Evolutionary conservation across 257 asterid genomes (phyloP).

Genomic region (Apocynum venetum): DNA sequence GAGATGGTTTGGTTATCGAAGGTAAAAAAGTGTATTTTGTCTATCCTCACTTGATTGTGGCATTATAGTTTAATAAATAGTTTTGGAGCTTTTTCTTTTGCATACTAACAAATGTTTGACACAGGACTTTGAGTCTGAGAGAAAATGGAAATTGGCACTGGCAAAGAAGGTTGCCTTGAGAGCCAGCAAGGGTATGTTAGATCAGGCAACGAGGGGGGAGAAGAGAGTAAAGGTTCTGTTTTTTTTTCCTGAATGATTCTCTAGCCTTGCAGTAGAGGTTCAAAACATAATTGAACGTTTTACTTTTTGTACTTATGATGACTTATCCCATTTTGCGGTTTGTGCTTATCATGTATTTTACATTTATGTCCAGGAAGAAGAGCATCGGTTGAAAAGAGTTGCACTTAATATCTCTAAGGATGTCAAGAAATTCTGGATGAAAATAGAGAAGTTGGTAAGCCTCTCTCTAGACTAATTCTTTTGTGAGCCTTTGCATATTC

Average conservation of each 20-base stretch:
- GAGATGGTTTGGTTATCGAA: slow-evolving; percentile 99
- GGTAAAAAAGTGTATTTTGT: slow-evolving; percentile 40
- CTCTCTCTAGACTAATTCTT: slow-evolving; percentile 19
- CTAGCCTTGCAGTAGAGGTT: neutral
- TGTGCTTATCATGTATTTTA: slow-evolving; percentile 17
- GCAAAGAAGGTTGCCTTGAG: slow-evolving; percentile 93
- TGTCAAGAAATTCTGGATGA: slow-evolving; percentile 93
- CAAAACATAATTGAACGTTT: neutral
- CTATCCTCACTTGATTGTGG: neutral
- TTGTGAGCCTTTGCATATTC: slow-evolving; percentile 3
- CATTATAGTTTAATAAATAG: neutral
- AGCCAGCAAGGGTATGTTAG: slow-evolving; percentile 96
- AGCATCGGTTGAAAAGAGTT: slow-evolving; percentile 76
- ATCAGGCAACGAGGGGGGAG: slow-evolving; percentile 97
- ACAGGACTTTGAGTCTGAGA: slow-evolving; percentile 97
- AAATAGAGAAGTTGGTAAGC: slow-evolving; percentile 95
- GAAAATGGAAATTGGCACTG: slow-evolving; percentile 97
- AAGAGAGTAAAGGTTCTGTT: slow-evolving; percentile 71
- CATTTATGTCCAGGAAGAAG: slow-evolving; percentile 71
- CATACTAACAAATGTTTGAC: slow-evolving; percentile 21
- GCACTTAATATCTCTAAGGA: slow-evolving; percentile 91
- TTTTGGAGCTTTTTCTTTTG: neutral
- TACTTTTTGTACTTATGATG: neutral
- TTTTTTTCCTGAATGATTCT: slow-evolving; percentile 14
- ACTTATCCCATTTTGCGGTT: neutral